phyloP scores from a whole-genome alignment of 2,329 filamentous ascomycete genomes.

The Aschersonia sp. region DNA sequence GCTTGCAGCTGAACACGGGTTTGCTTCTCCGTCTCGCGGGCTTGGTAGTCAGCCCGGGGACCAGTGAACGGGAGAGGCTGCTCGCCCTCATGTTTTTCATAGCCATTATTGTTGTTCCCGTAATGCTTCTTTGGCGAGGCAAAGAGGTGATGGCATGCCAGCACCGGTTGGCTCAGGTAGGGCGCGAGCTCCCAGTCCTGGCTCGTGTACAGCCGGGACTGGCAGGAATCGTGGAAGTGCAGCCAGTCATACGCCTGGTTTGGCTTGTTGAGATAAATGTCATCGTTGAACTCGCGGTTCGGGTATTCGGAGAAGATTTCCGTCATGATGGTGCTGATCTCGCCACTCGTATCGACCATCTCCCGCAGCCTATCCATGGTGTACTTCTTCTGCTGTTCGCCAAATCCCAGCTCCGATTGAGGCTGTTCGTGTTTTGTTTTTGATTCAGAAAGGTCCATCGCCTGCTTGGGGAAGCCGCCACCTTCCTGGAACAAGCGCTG shows the following conservation, averaged over 20 bases:
- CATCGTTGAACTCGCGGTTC: slow-evolving; percentile 80
- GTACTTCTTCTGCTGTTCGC: slow-evolving; percentile 57
- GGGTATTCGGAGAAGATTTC: slow-evolving; percentile 83
- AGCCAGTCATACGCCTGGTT: slow-evolving; percentile 86
- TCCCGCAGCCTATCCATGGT: slow-evolving; percentile 58
- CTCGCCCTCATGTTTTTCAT: slow-evolving; percentile 30
- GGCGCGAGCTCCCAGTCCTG: slow-evolving; percentile 88
- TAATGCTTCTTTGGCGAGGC: slow-evolving; percentile 49
- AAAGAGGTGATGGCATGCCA: slow-evolving; percentile 87
- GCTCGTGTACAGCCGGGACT: slow-evolving; percentile 60
- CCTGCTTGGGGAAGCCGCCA: slow-evolving; percentile 56
- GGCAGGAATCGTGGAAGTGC: slow-evolving; percentile 77
- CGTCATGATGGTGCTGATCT: slow-evolving; percentile 62
- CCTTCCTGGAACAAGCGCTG: slow-evolving; percentile 67
- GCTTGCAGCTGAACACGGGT: slow-evolving; percentile 60
- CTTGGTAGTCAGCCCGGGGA: slow-evolving; percentile 66
- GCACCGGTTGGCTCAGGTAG: slow-evolving; percentile 73
- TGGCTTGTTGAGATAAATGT: slow-evolving; percentile 80
- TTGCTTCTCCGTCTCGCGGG: slow-evolving; percentile 66
- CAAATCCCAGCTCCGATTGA: slow-evolving; percentile 49
- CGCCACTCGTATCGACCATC: slow-evolving; percentile 67
- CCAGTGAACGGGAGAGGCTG: slow-evolving; percentile 64
- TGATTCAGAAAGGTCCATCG: slow-evolving; percentile 22
- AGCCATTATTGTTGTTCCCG: slow-evolving; percentile 19
- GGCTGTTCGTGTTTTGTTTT: slow-evolving; percentile 38